Base-by-base conservation (phyloP, 257 asterid genomes). In the Salvia rosmarinus region DNA sequence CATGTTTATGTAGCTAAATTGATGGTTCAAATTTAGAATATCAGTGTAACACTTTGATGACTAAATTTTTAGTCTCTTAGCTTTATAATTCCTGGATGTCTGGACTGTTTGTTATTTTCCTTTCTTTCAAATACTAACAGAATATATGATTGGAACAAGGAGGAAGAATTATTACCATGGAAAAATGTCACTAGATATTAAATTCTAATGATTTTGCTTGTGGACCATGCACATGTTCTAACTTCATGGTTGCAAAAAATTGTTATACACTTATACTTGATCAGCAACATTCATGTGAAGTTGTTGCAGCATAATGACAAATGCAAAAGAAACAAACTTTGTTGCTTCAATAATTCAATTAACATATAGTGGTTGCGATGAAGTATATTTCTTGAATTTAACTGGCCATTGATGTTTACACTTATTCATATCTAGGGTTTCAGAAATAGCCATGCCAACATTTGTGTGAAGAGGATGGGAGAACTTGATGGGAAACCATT, bases 401-500 rank as follows among this genome's bases (percentile, higher is more conserved):
- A 40, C 40, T 52, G 42, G 52, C 56, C 55, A 69, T 51, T 66
- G 44, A 72, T 68, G 75, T 46, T 76, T 52, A 55, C n/a, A 61
- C 14, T 52, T 39, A 16, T 44, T 64, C 34, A 5, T 32, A 37
- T 28, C 4, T 43, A 90, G 97, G 76, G 68, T 47, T 80, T 85
- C 43, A 72, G 70, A 72, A 85, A 77, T 40, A 59, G 83, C 49
- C 85, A 81, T 2, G 87, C 96, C 43, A 57, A 59, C 75, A 84
- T 90, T 40, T 74, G 85, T 70, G 90, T 90, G 71, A 90, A 85
- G 86, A 79, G 84, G 74, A 84, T 88, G 97, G 97, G 97, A 19
- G 88, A 84, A 23, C 82, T 90, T 65, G 86, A 85, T 30, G 70
- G 11, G 23, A 84, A 81, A 76, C 85, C 97, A 35, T 90, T 90